These are phyloP conservation scores for Eudorina sp. DNA, from an alignment of 139 green algal species.

Conservation along the genomic window DNA sequence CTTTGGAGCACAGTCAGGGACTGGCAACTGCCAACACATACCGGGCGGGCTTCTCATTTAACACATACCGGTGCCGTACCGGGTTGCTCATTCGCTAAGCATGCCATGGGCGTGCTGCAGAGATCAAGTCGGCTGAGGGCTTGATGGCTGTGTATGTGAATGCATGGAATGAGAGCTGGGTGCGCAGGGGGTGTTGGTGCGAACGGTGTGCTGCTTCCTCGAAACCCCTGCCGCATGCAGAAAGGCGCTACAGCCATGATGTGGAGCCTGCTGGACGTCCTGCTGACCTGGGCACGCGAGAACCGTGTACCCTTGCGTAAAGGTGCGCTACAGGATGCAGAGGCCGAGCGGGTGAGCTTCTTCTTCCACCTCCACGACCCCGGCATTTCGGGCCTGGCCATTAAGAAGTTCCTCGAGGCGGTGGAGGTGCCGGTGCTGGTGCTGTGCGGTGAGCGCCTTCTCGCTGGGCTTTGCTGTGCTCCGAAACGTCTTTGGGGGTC, in stretches of 20 bases:
- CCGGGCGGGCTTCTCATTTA: no score
- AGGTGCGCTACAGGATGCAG: background rate
- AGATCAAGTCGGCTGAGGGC: background rate
- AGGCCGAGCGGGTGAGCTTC: background rate
- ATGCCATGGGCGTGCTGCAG: background rate
- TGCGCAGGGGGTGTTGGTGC: background rate
- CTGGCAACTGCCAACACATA: background rate
- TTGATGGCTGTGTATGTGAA: background rate
- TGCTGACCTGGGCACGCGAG: background rate
- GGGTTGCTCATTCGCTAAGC: background rate
- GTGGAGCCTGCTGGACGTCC: background rate
- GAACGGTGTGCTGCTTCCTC: background rate
- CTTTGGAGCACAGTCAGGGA: background rate
- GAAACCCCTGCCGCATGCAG: background rate
- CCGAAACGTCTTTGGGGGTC: no score
- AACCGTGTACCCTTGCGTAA: background rate
- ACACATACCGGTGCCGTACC: no score
- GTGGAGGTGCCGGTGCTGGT: slow-evolving; percentile 29
- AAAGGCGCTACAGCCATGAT: background rate
- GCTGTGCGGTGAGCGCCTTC: background rate
- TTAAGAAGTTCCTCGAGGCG: background rate
- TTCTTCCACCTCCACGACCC: background rate
- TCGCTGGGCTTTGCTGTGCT: no score
- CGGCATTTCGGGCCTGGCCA: background rate
- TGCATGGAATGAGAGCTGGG: background rate